Base-by-base conservation (phyloP, 2,329 filamentous ascomycete genomes). In the Hypocrella siamensis region DNA sequence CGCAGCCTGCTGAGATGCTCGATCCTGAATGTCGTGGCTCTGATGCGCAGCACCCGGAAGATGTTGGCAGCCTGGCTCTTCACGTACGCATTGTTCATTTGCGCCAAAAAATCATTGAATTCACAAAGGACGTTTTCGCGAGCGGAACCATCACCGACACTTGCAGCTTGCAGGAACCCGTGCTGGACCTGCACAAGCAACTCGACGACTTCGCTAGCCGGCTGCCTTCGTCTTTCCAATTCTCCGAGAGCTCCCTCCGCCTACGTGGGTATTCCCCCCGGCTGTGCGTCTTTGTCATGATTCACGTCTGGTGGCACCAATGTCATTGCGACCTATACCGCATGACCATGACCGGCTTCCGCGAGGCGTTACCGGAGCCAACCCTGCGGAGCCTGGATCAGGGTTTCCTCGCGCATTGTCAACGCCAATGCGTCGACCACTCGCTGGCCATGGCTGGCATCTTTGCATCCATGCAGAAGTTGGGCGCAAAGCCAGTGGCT, bases 221-320 rank as follows among this genome's bases (percentile, higher is more conserved):
- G 17, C 46, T 72, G 5, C 68, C 67, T 2, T 52, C 60, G 0
- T 70, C 66, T 8, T 72, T 73, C 40, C 63, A 65, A 29, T 72
- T 69, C 46, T 70, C 65, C 9, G 67, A 71, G 37, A 63, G 57
- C 38, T 71, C 70, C 19, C 51, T 71, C 4, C 59, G 66, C 11
- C 51, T 72, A 17, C 61, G 68, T 5, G 64, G 66, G 3, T 72
- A 71, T 40, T 72, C 68, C 1, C 63, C 67, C 3, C 56, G 68
- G 4, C 57, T 73, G 5, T 69, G 66, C 37, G 65, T 68, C 26
- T 72, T 67, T 36, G 53, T 71, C 42, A 71, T 70, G 66, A 71
- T 70, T 8, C 67, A 72, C 38, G 55, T 72, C 7, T 68, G 63
- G 65, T 71, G 66, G 66, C 56, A 65, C 18, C 67, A 71, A 38